Base-by-base conservation (phyloP, 139 green algal genomes). In the Protoeuglena noctilucae region DNA sequence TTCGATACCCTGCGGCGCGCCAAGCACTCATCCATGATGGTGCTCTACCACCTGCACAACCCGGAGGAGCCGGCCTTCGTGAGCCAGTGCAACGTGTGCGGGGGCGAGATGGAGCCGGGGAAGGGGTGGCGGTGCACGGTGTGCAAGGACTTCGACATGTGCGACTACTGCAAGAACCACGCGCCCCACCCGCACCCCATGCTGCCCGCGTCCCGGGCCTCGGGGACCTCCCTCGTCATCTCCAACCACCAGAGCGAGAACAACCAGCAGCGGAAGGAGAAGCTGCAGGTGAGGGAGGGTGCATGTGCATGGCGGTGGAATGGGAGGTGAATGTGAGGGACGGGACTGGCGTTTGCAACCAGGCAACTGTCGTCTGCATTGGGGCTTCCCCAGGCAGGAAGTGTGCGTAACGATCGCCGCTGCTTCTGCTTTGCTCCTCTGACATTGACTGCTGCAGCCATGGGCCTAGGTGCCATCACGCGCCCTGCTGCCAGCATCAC, bases 31-130 rank as follows among this genome's bases (percentile, higher is more conserved):
- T 85, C 70, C 70, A 96, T 96, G 84, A 99, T 99, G 90, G 83
- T 95, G 56, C 73, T 99, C 27, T 99, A 99, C 80, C 90, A 99
- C 75, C 65, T 97, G 61, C 89, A 99, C 87, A 99, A 99, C 77
- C 90, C 92, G 31, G 18, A 67, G 6, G 81, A 69, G 26, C 77
- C 83, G 9, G 83, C 82, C 39, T 93, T 91, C 51, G 63, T 78
- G 51, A 75, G 55, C 65, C 85, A 74, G 24, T 99, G 92, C 82
- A 96, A 94, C 71, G 34, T 83, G 26, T 97, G 89, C 70, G 21
- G 75, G 6, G 41, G 28, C 23, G 91, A 98, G 62, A 89, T 98
- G 22, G 72, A 90, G 69, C 62, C 79, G 1, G 89, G 89, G 26
- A 53, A 70, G 6, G 91, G 88, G 51, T 94, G 70, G 59, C 76